These are phyloP conservation scores for Usnea hakonensis DNA, from an alignment of 495 filamentous ascomycete genomes.

Conservation along the genomic window DNA sequence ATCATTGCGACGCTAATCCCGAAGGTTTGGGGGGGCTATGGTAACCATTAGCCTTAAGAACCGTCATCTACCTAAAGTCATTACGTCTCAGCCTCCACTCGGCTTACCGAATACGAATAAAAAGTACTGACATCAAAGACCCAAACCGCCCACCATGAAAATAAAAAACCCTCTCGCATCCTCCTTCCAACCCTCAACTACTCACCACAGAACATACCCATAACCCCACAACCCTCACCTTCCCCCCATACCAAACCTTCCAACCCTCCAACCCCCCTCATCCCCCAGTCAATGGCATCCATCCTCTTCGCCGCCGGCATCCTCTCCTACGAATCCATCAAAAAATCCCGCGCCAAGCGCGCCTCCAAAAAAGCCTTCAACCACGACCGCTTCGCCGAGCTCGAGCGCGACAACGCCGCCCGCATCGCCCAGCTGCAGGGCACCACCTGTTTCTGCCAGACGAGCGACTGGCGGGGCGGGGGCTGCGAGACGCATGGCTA, in stretches of 20 bases:
- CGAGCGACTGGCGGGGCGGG: slow-evolving; percentile 17
- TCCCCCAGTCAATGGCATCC: slow-evolving; percentile 16
- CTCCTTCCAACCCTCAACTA: neutral
- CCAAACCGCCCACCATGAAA: neutral
- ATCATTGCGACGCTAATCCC: neutral
- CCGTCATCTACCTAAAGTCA: too few species aligned
- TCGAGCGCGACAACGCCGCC: slow-evolving; percentile 18
- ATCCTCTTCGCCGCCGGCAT: slow-evolving; percentile 17
- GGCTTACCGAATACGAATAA: too few species aligned
- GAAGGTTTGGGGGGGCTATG: neutral
- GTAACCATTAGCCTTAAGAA: neutral
- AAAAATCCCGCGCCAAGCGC: slow-evolving; percentile 10
- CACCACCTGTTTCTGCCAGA: slow-evolving; percentile 17
- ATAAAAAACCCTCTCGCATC: neutral
- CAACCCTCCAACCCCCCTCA: neutral
- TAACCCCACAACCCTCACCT: too few species aligned
- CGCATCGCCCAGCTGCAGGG: slow-evolving; percentile 14
- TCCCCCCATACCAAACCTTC: neutral
- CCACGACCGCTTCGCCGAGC: slow-evolving; percentile 12
- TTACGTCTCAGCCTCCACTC: too few species aligned
- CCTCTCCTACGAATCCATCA: slow-evolving; percentile 16
- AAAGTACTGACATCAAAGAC: neutral
- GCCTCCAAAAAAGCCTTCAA: slow-evolving; percentile 1
- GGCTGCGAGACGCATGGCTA: slow-evolving; percentile 12
- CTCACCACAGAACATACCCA: neutral